Percentiles rank a stretch among this genome's conserved stretches.
Evolutionary conservation across 495 filamentous ascomycete genomes (phyloP).

Genomic region (Lophium mytilinum): DNA sequence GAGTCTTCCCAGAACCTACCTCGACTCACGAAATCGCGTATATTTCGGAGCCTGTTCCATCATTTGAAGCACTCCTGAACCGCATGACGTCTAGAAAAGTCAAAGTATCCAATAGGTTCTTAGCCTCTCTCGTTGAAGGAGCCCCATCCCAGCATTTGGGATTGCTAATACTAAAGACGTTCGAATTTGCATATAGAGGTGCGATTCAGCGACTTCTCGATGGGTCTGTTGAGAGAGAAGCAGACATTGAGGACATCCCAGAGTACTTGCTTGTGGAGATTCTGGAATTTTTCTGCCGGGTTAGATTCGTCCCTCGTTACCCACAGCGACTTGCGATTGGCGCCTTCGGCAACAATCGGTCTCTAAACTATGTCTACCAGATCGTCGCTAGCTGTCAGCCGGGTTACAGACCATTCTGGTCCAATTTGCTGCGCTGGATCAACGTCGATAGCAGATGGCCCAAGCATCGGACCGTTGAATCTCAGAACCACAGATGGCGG

Average conservation of each 20-base stretch:
- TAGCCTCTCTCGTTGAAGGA: conserved; percentile 43
- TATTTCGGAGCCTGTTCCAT: conserved; percentile 48
- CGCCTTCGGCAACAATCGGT: too few species aligned
- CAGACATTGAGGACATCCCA: conserved; percentile 25
- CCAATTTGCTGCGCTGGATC: too few species aligned
- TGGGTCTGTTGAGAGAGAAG: conserved; percentile 14
- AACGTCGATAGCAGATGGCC: too few species aligned
- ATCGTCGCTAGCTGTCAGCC: too few species aligned
- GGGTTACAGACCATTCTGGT: too few species aligned
- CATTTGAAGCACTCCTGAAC: conserved; percentile 44
- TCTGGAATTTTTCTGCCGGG: conserved; percentile 40
- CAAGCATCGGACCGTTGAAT: too few species aligned
- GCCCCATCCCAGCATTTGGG: conserved; percentile 36
- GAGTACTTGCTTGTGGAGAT: conserved; percentile 42
- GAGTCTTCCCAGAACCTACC: conserved; percentile 47
- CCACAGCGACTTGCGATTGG: too few species aligned
- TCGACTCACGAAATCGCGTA: conserved; percentile 53
- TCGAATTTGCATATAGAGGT: conserved; percentile 32
- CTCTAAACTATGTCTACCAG: too few species aligned
- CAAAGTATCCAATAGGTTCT: conserved; percentile 35
- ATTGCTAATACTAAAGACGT: conserved; percentile 37
- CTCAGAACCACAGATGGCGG: too few species aligned
- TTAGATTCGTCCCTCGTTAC: conserved; percentile 8
- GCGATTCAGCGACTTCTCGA: conserved; percentile 19
- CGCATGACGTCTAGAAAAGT: conserved; percentile 46